phyloP scores from a whole-genome alignment of 2,329 filamentous ascomycete species.

The Trichoderma arundinaceum region DNA sequence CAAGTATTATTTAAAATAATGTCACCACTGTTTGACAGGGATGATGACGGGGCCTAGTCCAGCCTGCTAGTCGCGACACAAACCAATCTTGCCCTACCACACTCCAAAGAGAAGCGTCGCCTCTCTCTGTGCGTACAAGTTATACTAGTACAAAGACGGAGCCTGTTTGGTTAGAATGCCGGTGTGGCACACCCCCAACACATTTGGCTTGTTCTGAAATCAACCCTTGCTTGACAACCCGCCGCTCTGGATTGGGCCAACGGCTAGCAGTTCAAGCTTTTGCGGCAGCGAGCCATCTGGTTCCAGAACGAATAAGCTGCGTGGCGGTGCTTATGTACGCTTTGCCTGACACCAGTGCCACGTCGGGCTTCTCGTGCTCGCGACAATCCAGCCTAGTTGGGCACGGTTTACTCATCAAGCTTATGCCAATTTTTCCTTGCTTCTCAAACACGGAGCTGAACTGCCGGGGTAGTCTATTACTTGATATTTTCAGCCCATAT shows the following conservation, averaged over 20 bases:
- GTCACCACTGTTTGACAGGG: constrained; percentile 3
- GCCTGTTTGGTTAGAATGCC: neutral
- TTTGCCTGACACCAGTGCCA: constrained; percentile 5
- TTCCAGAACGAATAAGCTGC: constrained; percentile 16
- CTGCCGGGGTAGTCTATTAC: neutral
- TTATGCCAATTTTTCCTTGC: neutral
- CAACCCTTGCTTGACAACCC: neutral
- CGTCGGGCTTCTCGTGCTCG: constrained; percentile 2
- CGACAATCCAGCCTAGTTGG: neutral
- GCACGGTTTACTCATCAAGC: constrained; percentile 24
- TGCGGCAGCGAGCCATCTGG: constrained; percentile 5
- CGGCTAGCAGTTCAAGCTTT: constrained; percentile 6
- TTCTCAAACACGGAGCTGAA: constrained; percentile 1
- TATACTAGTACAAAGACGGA: too few species aligned
- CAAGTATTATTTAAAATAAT: neutral
- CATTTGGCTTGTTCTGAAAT: neutral
- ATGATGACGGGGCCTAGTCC: neutral
- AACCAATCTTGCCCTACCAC: neutral
- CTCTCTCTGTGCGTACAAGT: neutral
- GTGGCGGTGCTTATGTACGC: constrained; percentile 13
- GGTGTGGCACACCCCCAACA: constrained; percentile 3
- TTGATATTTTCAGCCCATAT: neutral
- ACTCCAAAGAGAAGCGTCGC: neutral
- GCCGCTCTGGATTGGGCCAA: constrained; percentile 3
- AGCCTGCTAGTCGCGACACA: neutral